Evolutionary conservation across 2,329 filamentous ascomycete genomes (phyloP).

Genomic region (Ophiocordyceps unilateralis): DNA sequence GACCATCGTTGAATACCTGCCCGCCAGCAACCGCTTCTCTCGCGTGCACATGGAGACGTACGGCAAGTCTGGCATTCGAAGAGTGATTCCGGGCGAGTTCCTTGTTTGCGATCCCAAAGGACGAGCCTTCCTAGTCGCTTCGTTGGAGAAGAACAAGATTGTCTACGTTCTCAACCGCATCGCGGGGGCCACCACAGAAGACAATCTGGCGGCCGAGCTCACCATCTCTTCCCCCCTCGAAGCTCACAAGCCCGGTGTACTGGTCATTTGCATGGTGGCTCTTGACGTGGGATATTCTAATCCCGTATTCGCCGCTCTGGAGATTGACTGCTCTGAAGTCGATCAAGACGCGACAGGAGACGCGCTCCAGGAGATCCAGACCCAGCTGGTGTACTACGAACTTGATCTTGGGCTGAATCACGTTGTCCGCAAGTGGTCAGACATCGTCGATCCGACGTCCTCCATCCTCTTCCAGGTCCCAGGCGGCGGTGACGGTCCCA

Average conservation of each 20-base stretch:
- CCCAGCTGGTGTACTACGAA: slow-evolving; percentile 90
- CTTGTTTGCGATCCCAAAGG: slow-evolving; percentile 91
- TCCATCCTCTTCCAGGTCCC: slow-evolving; percentile 90
- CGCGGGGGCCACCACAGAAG: slow-evolving; percentile 33
- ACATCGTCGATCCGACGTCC: slow-evolving; percentile 77
- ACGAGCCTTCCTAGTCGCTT: slow-evolving; percentile 83
- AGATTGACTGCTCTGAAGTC: slow-evolving; percentile 80
- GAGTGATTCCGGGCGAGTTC: slow-evolving; percentile 91
- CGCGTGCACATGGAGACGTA: slow-evolving; percentile 93
- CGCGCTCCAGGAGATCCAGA: slow-evolving; percentile 68
- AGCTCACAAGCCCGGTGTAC: slow-evolving; percentile 79
- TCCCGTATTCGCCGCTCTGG: slow-evolving; percentile 85
- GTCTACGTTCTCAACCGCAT: slow-evolving; percentile 97
- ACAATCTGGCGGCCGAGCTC: slow-evolving; percentile 35
- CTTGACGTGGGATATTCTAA: slow-evolving; percentile 95
- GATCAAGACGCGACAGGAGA: slow-evolving; percentile 83
- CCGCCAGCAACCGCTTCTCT: slow-evolving; percentile 71
- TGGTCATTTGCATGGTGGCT: slow-evolving; percentile 76
- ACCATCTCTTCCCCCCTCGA: slow-evolving; percentile 95
- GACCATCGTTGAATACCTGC: slow-evolving; percentile 81
- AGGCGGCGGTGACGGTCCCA: slow-evolving; percentile 82
- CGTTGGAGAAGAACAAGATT: slow-evolving; percentile 96
- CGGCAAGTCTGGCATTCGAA: slow-evolving; percentile 86
- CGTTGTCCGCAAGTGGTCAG: slow-evolving; percentile 91
- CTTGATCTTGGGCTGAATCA: slow-evolving; percentile 93